Conservation (phyloP, 805 yeast species). For the Peterozyma toletana region DNA sequence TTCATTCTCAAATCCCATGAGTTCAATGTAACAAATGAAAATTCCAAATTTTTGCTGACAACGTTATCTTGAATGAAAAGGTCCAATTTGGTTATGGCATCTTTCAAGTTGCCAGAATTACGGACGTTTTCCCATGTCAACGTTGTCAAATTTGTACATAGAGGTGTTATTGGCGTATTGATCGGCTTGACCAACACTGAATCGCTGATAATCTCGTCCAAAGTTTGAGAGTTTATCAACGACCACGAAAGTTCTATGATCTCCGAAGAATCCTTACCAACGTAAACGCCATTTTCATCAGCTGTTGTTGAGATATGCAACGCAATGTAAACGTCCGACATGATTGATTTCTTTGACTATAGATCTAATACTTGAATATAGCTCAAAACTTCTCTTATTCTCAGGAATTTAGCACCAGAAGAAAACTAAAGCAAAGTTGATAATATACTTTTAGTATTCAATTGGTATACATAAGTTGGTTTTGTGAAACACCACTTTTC, state of each 20-base stretch:
- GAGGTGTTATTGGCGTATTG: constrained; percentile 59
- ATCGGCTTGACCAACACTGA: constrained; percentile 50
- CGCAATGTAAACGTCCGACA: constrained; percentile 54
- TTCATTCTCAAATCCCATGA: constrained; percentile 70
- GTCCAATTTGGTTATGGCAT: constrained; percentile 54
- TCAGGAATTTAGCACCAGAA: too few relatives aligned
- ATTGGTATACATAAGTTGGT: too few relatives aligned
- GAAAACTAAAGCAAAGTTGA: too few relatives aligned
- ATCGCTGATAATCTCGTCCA: constrained; percentile 34
- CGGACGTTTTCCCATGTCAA: constrained; percentile 57
- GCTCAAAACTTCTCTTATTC: too few relatives aligned
- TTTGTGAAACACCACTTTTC: too few relatives aligned
- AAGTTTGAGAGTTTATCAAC: constrained; percentile 44
- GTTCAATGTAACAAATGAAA: constrained; percentile 60
- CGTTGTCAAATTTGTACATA: constrained; percentile 42
- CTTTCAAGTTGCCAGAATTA: constrained; percentile 52
- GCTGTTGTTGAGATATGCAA: constrained; percentile 59
- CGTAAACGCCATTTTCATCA: constrained; percentile 53
- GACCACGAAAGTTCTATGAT: constrained; percentile 65
- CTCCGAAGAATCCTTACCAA: constrained; percentile 62
- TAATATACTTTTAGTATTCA: too few relatives aligned
- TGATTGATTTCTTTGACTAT: constrained; percentile 9
- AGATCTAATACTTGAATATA: too few relatives aligned
- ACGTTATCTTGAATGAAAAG: constrained; percentile 35
- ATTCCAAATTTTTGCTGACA: constrained; percentile 35